A percentile compares a stretch with the other conserved stretches of the same genome.
phyloP scores from a whole-genome alignment of 179 eudicot species.

The Pouteria campechiana region DNA sequence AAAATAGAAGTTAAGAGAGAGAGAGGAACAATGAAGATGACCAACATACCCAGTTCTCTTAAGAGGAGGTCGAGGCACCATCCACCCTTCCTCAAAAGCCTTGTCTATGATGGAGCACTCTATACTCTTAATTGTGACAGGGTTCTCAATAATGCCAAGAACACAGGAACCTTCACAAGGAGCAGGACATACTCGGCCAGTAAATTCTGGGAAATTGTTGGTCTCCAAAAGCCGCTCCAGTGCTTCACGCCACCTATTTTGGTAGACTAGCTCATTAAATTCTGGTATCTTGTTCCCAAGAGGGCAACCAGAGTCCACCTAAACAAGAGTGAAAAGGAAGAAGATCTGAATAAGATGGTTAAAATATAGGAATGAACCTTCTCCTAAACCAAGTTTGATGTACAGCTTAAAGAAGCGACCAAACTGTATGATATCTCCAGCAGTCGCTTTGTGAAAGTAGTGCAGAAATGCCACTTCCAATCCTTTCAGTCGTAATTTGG shows the following conservation, averaged over 20 bases:
- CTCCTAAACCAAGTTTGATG: too few relatives aligned
- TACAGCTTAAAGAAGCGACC: too few relatives aligned
- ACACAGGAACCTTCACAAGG: slow-evolving; percentile 99
- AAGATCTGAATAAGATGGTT: not conserved
- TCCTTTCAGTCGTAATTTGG: too few relatives aligned
- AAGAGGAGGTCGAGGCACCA: slow-evolving; percentile 93
- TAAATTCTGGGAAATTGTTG: slow-evolving; percentile 96
- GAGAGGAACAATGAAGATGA: not conserved
- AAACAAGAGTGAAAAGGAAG: slow-evolving; percentile 5
- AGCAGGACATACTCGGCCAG: slow-evolving; percentile 98
- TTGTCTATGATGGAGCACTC: slow-evolving; percentile 96
- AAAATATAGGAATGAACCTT: too few relatives aligned
- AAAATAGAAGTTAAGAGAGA: not conserved
- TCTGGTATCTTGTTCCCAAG: slow-evolving; percentile 98
- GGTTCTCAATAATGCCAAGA: slow-evolving; percentile 96
- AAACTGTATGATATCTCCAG: too few relatives aligned
- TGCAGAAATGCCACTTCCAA: too few relatives aligned
- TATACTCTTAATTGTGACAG: slow-evolving; percentile 87
- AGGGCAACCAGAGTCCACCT: slow-evolving; percentile 97
- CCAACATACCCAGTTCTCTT: slow-evolving; percentile 69
- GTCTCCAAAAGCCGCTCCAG: slow-evolving; percentile 90
- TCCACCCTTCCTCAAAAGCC: slow-evolving; percentile 99
- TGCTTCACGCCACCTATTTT: slow-evolving; percentile 98
- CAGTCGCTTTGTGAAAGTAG: too few relatives aligned
- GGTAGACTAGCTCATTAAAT: slow-evolving; percentile 91